Conservation (phyloP, 2,329 filamentous ascomycete genomes). For the Laburnicola sp. region DNA sequence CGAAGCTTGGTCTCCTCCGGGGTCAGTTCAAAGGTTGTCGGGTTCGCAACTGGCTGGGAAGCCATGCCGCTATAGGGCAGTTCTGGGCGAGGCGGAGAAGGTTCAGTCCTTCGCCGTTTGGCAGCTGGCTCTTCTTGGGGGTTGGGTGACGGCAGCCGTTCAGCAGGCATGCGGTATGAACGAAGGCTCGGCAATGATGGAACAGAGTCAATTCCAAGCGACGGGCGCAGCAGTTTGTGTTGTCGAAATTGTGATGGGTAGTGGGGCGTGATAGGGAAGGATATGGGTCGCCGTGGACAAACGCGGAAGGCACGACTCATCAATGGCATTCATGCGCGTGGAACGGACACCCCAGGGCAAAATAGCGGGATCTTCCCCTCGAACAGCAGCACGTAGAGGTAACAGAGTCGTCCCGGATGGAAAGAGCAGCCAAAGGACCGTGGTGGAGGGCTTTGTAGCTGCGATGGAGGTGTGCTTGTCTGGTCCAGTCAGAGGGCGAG, state of each 20-base stretch:
- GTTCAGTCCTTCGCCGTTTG: constrained; percentile 38
- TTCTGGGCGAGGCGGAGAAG: constrained; percentile 21
- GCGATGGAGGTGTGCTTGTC: constrained; percentile 33
- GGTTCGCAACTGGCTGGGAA: constrained; percentile 15
- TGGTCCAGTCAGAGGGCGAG: constrained; percentile 38
- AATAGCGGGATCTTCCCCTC: not conserved
- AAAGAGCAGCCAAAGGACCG: constrained; percentile 12
- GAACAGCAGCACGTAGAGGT: not conserved
- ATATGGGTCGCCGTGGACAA: constrained; percentile 32
- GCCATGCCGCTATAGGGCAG: constrained; percentile 37
- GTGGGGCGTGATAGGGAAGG: constrained; percentile 27
- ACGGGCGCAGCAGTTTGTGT: not conserved
- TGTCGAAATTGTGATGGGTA: constrained; percentile 10
- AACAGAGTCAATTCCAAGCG: not conserved
- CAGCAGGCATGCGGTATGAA: constrained; percentile 37
- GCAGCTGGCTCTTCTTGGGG: constrained; percentile 28
- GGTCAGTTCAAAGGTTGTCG: constrained; percentile 61
- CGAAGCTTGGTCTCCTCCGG: constrained; percentile 72
- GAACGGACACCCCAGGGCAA: not conserved
- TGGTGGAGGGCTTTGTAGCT: constrained; percentile 12
- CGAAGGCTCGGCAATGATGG: constrained; percentile 5
- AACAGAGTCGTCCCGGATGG: not conserved
- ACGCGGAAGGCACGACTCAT: constrained; percentile 35
- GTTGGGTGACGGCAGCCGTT: constrained; percentile 18
- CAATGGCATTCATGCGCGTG: constrained; percentile 37